phyloP scores from a whole-genome alignment of 345 rosid species.

The Tarenaya hassleriana region DNA sequence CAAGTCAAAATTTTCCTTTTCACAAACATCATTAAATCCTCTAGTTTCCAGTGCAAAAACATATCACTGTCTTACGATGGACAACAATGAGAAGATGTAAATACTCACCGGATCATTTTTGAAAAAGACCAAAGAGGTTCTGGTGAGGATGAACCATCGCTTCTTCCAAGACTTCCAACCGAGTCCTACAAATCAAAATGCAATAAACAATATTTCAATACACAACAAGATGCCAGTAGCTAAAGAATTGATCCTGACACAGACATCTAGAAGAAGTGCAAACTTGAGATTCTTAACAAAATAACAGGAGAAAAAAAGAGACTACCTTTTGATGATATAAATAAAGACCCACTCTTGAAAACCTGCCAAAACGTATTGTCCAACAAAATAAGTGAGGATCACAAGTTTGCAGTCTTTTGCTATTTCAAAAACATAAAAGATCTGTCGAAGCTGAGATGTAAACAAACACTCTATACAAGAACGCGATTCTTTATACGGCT shows the following conservation, averaged over 20 bases:
- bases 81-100: too few relatives aligned
- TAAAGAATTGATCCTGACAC: slow-evolving; percentile 11
- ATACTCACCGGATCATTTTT: slow-evolving; percentile 91
- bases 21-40: too few relatives aligned
- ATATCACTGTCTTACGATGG: slow-evolving; percentile 5
- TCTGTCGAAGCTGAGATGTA: not conserved
- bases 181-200: slow-evolving; percentile 52
- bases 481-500: not conserved
- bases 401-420: not conserved
- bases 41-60: too few relatives aligned
- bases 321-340: slow-evolving; percentile 93
- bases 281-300: not conserved
- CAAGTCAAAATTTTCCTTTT: too few relatives aligned
- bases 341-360: slow-evolving; percentile 91
- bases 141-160: slow-evolving; percentile 95
- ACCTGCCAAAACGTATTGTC: slow-evolving; percentile 44
- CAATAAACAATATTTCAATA: not conserved
- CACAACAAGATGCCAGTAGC: not conserved
- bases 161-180: slow-evolving; percentile 99
- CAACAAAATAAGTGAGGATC: slow-evolving; percentile 10
- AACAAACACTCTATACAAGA: slow-evolving; percentile 1
- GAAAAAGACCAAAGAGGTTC: slow-evolving; percentile 91
- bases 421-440: not conserved
- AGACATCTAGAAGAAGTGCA: not conserved
- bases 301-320: not conserved